Percentiles rank a stretch among this genome's conserved stretches.
phyloP scores from a whole-genome alignment of 2,329 filamentous ascomycete species.

The Pyrenochaeta sp. region DNA sequence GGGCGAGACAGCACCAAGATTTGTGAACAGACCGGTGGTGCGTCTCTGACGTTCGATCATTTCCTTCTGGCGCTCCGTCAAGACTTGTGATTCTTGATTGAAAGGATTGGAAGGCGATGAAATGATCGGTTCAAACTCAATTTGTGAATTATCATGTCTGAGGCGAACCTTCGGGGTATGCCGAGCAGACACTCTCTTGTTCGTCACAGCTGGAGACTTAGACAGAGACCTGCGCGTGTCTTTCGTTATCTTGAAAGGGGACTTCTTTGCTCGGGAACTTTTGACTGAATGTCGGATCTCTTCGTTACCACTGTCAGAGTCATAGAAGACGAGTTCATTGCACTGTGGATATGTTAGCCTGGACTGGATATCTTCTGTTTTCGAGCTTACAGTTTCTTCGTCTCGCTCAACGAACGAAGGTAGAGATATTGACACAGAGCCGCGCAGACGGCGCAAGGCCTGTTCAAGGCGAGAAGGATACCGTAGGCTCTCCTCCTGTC shows the following conservation, averaged over 20 bases:
- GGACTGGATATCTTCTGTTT: slow-evolving; percentile 50
- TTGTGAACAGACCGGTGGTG: slow-evolving; percentile 72
- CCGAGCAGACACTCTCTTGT: slow-evolving; percentile 30
- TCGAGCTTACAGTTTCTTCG: slow-evolving; percentile 47
- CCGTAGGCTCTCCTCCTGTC: slow-evolving; percentile 63
- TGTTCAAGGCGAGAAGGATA: slow-evolving; percentile 71
- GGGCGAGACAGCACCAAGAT: slow-evolving; percentile 54
- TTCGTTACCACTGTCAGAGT: slow-evolving; percentile 40
- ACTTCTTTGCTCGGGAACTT: slow-evolving; percentile 33
- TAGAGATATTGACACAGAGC: slow-evolving; percentile 60
- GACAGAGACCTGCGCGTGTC: slow-evolving; percentile 27
- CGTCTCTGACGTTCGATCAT: slow-evolving; percentile 73
- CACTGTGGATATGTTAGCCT: slow-evolving; percentile 25
- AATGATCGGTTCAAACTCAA: slow-evolving; percentile 75
- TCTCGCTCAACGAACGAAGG: slow-evolving; percentile 55
- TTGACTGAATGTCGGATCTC: slow-evolving; percentile 20
- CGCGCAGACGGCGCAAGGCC: slow-evolving; percentile 67
- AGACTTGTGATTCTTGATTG: slow-evolving; percentile 69
- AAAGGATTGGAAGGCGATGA: slow-evolving; percentile 61
- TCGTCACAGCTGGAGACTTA: slow-evolving; percentile 35
- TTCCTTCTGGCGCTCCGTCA: slow-evolving; percentile 83
- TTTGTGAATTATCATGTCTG: slow-evolving; percentile 82
- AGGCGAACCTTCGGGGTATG: slow-evolving; percentile 60
- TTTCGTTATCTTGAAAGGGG: slow-evolving; percentile 38
- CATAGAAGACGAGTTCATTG: slow-evolving; percentile 45